Base-by-base conservation (phyloP, 2,329 filamentous ascomycete species). In the Botrytis squamosa region DNA sequence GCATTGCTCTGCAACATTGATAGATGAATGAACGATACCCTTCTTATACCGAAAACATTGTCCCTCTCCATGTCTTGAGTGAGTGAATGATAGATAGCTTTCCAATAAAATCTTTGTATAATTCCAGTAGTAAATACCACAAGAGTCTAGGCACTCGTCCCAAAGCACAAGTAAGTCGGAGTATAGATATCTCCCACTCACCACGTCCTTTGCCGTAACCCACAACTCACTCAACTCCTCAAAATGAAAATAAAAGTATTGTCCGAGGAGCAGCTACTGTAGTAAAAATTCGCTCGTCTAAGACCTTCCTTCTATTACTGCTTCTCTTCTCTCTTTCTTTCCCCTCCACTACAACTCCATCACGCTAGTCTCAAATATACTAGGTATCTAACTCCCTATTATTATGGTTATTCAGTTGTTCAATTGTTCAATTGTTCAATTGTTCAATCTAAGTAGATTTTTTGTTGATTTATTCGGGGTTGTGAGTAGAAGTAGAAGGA, bases 1-100 rank as follows among this genome's bases (percentile, higher is more conserved):
- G 40, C 63, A 8, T 69, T 42, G 6, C 36, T 57, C 18, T 7
- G 66, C 49, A 55, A 69, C 4, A 25, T 57, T 57, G 62, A 44
- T 64, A 44, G n/a, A 46, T 46, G n/a, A 69, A 69, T 57, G 36
- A 69, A 69, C n/a, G 49, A 69, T 69, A 69, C 66, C 66, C 66
- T 44, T n/a, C 33, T 42, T 42, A 10, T 33, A 18, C 29, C 22
- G 18, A 20, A 14, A 44, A 33, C 20, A 12, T 22, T 8, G 1
- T 57, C 4, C 3, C 36, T 49, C 46, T 25, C 6, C 25, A 22
- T 38, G 3, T 4, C 33, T 52, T 20, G 8, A 14, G 7, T 38
- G 60, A 63, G 16, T 63, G 25, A 63, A 63, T 9, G 3, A 10
- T 42, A 6, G 3, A 10, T 42, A 6, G 3, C 25, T 12, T 20